Percentiles rank a stretch among this genome's conserved stretches.
phyloP scores from a whole-genome alignment of 768 basidiomycete species.

The Lentinus brumalis region DNA sequence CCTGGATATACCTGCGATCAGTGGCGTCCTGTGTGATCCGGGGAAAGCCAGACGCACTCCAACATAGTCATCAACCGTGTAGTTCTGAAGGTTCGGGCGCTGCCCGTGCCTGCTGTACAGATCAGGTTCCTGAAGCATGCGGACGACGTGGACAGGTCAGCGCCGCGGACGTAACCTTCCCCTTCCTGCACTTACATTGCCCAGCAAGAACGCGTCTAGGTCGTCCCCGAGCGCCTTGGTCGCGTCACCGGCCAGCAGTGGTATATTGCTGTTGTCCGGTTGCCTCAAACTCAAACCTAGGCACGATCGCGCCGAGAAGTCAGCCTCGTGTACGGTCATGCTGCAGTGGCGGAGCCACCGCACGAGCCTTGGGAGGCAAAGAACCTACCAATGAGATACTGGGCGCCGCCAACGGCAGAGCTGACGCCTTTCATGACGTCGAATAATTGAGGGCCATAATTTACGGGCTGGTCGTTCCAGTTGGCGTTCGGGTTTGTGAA shows the following conservation, averaged over 20 bases:
- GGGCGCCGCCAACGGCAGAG: conserved; percentile 26
- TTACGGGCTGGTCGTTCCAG: conserved; percentile 48
- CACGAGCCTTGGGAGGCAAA: neutral
- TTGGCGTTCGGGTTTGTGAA: conserved; percentile 38
- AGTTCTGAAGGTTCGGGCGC: conserved; percentile 46
- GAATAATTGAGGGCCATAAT: conserved; percentile 50
- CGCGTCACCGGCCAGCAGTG: conserved; percentile 37
- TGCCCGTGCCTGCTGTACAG: conserved; percentile 49
- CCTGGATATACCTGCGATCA: conserved; percentile 32
- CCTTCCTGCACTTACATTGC: conserved; percentile 43
- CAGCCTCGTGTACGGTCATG: conserved; percentile 8
- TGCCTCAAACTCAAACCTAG: conserved; percentile 46
- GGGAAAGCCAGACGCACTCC: conserved; percentile 32
- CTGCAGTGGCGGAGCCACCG: neutral
- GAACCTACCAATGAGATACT: conserved; percentile 37
- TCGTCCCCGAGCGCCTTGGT: conserved; percentile 38
- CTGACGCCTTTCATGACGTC: conserved; percentile 46
- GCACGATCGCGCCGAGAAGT: neutral
- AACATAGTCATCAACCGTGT: conserved; percentile 49
- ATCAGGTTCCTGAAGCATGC: conserved; percentile 53
- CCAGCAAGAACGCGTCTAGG: conserved; percentile 50
- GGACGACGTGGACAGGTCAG: neutral
- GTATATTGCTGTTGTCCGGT: conserved; percentile 38
- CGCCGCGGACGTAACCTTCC: neutral
- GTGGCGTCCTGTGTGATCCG: neutral